Conservation (phyloP, 2,329 filamentous ascomycete genomes). For the Fusarium aywerte region DNA sequence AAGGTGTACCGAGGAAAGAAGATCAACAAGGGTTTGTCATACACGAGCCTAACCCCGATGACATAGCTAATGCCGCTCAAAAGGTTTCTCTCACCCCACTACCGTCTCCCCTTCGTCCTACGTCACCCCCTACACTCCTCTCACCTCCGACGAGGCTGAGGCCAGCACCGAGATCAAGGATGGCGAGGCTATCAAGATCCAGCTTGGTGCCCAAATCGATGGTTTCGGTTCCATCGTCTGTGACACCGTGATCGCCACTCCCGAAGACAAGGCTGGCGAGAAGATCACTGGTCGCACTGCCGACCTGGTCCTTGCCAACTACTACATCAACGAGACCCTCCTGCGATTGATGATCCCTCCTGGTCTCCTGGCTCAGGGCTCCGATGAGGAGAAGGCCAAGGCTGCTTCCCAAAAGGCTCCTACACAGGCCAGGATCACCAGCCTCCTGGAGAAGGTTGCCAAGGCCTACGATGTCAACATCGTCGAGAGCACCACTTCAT, state of each 20-base stretch:
- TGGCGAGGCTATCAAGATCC: slow-evolving; percentile 93
- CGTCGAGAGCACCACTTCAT: slow-evolving; percentile 97
- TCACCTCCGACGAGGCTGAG: slow-evolving; percentile 87
- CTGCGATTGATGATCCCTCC: slow-evolving; percentile 90
- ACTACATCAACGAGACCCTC: slow-evolving; percentile 96
- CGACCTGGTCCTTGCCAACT: slow-evolving; percentile 87
- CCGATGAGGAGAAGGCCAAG: slow-evolving; percentile 96
- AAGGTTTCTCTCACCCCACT: slow-evolving; percentile 91
- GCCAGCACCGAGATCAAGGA: slow-evolving; percentile 81
- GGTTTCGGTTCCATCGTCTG: slow-evolving; percentile 97
- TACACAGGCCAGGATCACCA: slow-evolving; percentile 86
- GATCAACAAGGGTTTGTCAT: slow-evolving; percentile 80
- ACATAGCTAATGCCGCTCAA: slow-evolving; percentile 30
- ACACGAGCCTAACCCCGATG: neutral
- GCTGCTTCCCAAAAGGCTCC: slow-evolving; percentile 83
- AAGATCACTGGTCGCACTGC: slow-evolving; percentile 80
- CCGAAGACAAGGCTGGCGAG: slow-evolving; percentile 69
- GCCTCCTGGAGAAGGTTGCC: slow-evolving; percentile 88
- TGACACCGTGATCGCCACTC: slow-evolving; percentile 82
- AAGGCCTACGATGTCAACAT: slow-evolving; percentile 91
- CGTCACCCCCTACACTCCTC: slow-evolving; percentile 95
- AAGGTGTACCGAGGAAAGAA: slow-evolving; percentile 99
- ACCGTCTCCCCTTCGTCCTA: slow-evolving; percentile 94
- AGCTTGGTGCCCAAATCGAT: slow-evolving; percentile 98
- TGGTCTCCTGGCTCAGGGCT: slow-evolving; percentile 82